Base-by-base conservation (phyloP, 2,329 filamentous ascomycete species). In the Fusarium bactridioides region DNA sequence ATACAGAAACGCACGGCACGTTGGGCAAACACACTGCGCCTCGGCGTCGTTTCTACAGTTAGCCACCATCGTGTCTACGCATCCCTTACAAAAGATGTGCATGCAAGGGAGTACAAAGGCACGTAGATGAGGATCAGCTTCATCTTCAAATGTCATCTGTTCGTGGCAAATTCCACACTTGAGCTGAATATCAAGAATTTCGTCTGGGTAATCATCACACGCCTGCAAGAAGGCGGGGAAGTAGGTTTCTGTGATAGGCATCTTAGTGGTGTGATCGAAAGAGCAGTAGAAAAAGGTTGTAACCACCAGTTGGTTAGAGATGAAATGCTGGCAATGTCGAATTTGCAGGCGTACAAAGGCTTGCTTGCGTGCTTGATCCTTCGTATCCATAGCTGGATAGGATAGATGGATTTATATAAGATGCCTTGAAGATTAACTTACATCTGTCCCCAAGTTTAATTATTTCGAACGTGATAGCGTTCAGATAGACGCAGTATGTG, bases 21-120 rank as follows among this genome's bases (percentile, higher is more conserved):
- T n/a, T 7, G 50, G 23, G 7, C 50, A 53, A 6, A 0, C 7
- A 27, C 38, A 11, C 4, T 25, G 50, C 0, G 13, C 1, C 12
- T 3, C 1, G 10, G 9, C 1, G 10, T 38, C 19, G 18, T 21
- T 38, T 25, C 4, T 16, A 2, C 1, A 12, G 18, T 38, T 19
- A 4, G 50, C 33, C 7, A 25, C 50, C 50, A 37, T 38, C 7
- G 19, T 19, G 25, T 53, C 33, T 27, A 38, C 23, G 33, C 33
- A 53, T 21, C 19, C 23, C 5, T 38, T 27, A 4, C 50, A 37
- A 5, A 27, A 53, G 10, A 53, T 53, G 23, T 38, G 50, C 50
- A 53, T 53, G 5, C 50, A 38, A 18, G 33, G 4, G 3, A 53
- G 33, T 23, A n/a, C 33, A 16, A 37, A 53, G 3, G 50, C 50